These are phyloP conservation scores for Arthroderma sp. DNA, from an alignment of 2,329 filamentous ascomycete species.

Conservation along the genomic window DNA sequence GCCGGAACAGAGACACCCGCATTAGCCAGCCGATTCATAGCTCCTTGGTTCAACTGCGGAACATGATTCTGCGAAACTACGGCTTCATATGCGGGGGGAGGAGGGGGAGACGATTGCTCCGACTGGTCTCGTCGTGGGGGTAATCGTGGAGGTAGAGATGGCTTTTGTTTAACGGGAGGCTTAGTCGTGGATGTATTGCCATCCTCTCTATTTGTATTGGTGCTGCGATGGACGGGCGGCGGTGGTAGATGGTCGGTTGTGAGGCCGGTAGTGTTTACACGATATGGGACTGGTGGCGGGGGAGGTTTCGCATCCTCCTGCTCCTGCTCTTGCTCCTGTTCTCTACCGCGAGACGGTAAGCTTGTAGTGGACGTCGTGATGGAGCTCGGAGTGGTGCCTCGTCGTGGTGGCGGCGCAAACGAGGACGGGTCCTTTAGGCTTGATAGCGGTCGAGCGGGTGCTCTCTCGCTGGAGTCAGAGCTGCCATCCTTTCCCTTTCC, in stretches of 20 bases:
- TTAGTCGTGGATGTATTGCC: constrained; percentile 14
- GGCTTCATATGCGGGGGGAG: constrained; percentile 36
- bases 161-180: constrained; percentile 29
- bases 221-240: constrained; percentile 46
- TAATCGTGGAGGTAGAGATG: constrained; percentile 52
- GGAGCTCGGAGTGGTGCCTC: constrained; percentile 37
- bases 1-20: constrained; percentile 68
- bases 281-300: constrained; percentile 51
- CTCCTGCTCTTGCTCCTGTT: constrained; percentile 16
- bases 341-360: constrained; percentile 19
- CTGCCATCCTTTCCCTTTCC: constrained; percentile 40
- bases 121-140: constrained; percentile 50
- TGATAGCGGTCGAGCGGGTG: constrained; percentile 52
- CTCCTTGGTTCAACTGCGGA: constrained; percentile 40
- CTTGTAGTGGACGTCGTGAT: constrained; percentile 33
- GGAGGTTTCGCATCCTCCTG: constrained; percentile 27
- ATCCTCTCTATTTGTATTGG: constrained; percentile 5
- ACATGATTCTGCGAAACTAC: constrained; percentile 15
- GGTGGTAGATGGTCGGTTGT: constrained; percentile 55
- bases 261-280: constrained; percentile 57
- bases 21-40: constrained; percentile 53
- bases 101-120: constrained; percentile 31
- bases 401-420: constrained; percentile 72
- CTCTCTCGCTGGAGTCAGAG: constrained; percentile 26
- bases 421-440: constrained; percentile 60